Evolutionary conservation across 2,329 filamentous ascomycete genomes (phyloP).

Genomic region (Penicillium aurantiogriseum): DNA sequence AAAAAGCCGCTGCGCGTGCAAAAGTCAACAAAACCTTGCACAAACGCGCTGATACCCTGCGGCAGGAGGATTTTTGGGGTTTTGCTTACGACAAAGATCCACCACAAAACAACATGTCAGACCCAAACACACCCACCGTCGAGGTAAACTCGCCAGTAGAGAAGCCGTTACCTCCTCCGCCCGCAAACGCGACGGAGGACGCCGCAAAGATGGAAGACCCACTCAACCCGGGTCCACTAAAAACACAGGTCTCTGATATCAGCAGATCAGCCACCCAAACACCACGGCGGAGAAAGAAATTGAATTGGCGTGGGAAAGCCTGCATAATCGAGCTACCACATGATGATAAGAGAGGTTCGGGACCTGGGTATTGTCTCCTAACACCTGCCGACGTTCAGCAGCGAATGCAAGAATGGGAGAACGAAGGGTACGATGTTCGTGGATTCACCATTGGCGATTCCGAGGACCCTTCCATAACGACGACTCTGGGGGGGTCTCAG

Average conservation of each 20-base stretch:
- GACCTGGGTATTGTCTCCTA: conserved; percentile 38
- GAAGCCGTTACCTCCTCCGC: conserved; percentile 43
- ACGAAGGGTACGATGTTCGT: conserved; percentile 44
- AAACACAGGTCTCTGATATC: conserved; percentile 18
- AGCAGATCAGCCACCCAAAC: conserved; percentile 28
- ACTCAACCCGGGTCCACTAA: conserved; percentile 10
- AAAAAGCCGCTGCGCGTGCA: conserved; percentile 25
- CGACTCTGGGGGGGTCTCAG: conserved; percentile 44
- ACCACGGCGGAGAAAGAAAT: conserved; percentile 61
- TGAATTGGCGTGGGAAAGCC: conserved; percentile 72
- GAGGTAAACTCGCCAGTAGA: conserved; percentile 34
- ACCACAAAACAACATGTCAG: conserved; percentile 34
- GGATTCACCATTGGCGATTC: conserved; percentile 40
- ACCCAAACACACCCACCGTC: conserved; percentile 21
- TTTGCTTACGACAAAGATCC: conserved; percentile 45
- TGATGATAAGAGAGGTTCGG: conserved; percentile 63
- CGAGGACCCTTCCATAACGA: conserved; percentile 27
- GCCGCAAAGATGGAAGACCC: conserved; percentile 5
- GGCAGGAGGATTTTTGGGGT: conserved; percentile 47
- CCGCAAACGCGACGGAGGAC: conserved; percentile 14
- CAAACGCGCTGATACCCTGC: conserved; percentile 43
- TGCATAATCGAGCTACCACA: conserved; percentile 69
- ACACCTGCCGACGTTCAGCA: conserved; percentile 40
- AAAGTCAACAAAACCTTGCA: conserved; percentile 36
- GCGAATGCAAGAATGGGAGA: conserved; percentile 42